phyloP scores from a whole-genome alignment of 2,329 filamentous ascomycete genomes.

The Apiospora marii region DNA sequence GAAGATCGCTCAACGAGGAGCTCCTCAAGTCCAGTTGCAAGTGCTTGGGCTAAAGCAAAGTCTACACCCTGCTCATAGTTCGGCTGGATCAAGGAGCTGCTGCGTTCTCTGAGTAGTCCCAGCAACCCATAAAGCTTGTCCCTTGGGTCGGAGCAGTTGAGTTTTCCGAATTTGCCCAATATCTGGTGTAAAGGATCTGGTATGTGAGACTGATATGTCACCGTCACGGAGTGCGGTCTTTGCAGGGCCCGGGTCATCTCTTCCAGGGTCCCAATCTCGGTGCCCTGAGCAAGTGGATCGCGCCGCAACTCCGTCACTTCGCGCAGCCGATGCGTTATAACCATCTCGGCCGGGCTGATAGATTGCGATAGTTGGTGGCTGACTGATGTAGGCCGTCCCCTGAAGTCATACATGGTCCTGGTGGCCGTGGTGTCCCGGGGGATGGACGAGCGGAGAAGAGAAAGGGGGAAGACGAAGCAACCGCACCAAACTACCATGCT shows the following conservation, averaged over 20 bases:
- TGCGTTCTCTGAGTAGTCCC: constrained; percentile 31
- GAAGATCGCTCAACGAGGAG: not conserved
- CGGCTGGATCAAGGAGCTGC: constrained; percentile 49
- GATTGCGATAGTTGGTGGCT: not conserved
- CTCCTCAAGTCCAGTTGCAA: not conserved
- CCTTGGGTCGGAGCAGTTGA: constrained; percentile 31
- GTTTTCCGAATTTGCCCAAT: constrained; percentile 29
- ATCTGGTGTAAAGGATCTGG: constrained; percentile 29
- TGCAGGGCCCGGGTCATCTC: constrained; percentile 27
- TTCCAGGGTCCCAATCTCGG: constrained; percentile 27
- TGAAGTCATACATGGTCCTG: not conserved
- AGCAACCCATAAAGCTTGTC: constrained; percentile 38
- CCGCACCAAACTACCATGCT: constrained; percentile 30
- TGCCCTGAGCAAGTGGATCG: constrained; percentile 26
- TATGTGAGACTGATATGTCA: constrained; percentile 29
- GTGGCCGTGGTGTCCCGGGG: not conserved
- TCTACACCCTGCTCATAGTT: constrained; percentile 50
- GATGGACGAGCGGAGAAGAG: not conserved
- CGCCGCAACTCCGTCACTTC: not conserved
- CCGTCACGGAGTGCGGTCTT: constrained; percentile 21
- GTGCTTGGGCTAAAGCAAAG: not conserved
- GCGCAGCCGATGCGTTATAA: not conserved
- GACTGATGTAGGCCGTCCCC: not conserved
- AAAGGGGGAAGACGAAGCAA: constrained; percentile 29
- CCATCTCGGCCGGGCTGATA: not conserved